Evolutionary conservation across 192 early-diverging fungal species (phyloP).

Genomic region (Jimgerdemannia flammicorona): DNA sequence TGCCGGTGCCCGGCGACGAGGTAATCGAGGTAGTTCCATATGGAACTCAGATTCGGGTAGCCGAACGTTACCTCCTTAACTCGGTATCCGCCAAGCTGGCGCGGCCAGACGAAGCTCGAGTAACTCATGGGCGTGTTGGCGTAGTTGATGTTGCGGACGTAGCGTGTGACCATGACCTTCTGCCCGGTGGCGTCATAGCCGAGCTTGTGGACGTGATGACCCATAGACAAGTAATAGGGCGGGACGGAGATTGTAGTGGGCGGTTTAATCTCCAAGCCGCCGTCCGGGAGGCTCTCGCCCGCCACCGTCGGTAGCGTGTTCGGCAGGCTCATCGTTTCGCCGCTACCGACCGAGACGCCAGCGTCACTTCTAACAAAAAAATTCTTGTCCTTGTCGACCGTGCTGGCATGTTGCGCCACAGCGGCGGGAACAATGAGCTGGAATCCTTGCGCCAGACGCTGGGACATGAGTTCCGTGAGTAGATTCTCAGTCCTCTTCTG

Average conservation of each 20-base stretch:
- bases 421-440: conserved; percentile 67
- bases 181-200: conserved; percentile 58
- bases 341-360: too few species aligned
- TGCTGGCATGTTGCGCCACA: background rate
- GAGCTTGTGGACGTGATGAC: conserved; percentile 85
- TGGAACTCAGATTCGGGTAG: conserved; percentile 74
- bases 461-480: conserved; percentile 81
- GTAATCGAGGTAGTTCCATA: conserved; percentile 94
- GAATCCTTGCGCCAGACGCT: conserved; percentile 91
- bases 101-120: conserved; percentile 83
- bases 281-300: background rate
- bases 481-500: conserved; percentile 50
- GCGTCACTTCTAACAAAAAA: too few species aligned
- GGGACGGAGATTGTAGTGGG: background rate
- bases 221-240: conserved; percentile 77
- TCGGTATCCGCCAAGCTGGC: conserved; percentile 58
- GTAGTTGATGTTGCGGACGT: conserved; percentile 67
- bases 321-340: background rate
- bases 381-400: too few species aligned
- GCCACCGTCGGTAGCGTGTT: background rate
- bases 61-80: conserved; percentile 55
- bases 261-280: background rate
- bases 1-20: conserved; percentile 83
- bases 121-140: conserved; percentile 58
- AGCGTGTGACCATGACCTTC: conserved; percentile 86